A percentile compares a stretch with the other conserved stretches of the same genome.
Evolutionary conservation across 208 protist species (phyloP).

Genomic region (Trypanosoma congolense): DNA sequence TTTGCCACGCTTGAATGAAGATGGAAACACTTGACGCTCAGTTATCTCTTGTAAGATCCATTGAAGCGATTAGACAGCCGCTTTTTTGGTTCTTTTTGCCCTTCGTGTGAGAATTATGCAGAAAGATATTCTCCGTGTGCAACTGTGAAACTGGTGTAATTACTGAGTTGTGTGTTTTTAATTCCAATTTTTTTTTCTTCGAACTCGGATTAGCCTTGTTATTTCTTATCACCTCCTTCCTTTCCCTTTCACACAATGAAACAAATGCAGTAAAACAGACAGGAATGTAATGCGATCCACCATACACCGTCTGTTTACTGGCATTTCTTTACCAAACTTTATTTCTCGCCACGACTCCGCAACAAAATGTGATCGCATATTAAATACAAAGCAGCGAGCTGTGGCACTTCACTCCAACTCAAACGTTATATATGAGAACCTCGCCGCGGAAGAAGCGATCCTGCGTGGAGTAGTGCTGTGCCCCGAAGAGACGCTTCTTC

Average conservation of each 20-base stretch:
- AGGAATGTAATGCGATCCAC: slow-evolving; percentile 6
- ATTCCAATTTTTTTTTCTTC: slow-evolving; percentile 2
- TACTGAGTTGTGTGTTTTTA: not conserved
- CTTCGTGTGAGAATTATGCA: too few species aligned
- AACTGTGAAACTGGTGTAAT: too few species aligned
- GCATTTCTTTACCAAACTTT: slow-evolving; percentile 9
- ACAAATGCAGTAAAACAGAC: not conserved
- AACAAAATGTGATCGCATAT: slow-evolving; percentile 1
- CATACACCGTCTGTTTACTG: slow-evolving; percentile 4
- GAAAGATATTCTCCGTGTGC: too few species aligned
- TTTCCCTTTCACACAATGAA: too few species aligned
- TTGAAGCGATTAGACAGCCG: too few species aligned
- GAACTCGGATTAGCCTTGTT: too few species aligned
- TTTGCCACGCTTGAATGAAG: too few species aligned
- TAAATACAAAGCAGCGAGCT: not conserved
- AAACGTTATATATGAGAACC: slow-evolving; percentile 62
- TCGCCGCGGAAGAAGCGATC: slow-evolving; percentile 69
- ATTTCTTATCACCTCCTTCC: too few species aligned
- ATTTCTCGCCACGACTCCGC: slow-evolving; percentile 2
- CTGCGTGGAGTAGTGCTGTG: slow-evolving; percentile 46
- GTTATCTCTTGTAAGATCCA: too few species aligned
- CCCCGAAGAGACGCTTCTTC: slow-evolving; percentile 31
- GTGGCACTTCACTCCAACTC: slow-evolving; percentile 41
- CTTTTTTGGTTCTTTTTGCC: too few species aligned
- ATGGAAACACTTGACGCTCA: too few species aligned